phyloP scores from a whole-genome alignment of 75 land plant species.

The Picea sitchensis region DNA sequence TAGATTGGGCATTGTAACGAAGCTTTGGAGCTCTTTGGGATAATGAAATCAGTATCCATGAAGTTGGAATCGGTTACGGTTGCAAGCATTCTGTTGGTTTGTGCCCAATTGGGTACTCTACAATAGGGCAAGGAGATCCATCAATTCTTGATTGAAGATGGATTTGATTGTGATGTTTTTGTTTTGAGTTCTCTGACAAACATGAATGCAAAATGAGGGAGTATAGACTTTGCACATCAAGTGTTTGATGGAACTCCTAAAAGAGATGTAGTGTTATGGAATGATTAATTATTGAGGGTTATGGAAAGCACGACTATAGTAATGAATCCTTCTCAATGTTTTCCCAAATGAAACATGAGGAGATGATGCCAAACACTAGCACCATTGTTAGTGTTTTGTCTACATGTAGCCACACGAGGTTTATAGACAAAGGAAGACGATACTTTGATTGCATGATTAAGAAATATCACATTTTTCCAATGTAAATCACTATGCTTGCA shows the following conservation, averaged over 20 bases:
- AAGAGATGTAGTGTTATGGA: slow-evolving; percentile 57
- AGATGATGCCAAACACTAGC: slow-evolving; percentile 51
- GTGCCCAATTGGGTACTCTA: slow-evolving; percentile 32
- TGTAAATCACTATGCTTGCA: slow-evolving; percentile 55
- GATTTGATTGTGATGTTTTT: slow-evolving; percentile 37
- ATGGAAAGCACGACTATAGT: slow-evolving; percentile 71
- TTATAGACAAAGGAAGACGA: slow-evolving; percentile 45
- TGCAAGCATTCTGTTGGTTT: slow-evolving; percentile 56
- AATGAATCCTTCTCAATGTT: slow-evolving; percentile 48
- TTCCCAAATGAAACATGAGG: slow-evolving; percentile 30
- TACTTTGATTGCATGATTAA: slow-evolving; percentile 45
- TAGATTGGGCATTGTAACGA: slow-evolving; percentile 42
- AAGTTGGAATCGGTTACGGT: slow-evolving; percentile 48
- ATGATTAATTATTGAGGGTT: slow-evolving; percentile 53
- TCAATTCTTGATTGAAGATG: slow-evolving; percentile 37
- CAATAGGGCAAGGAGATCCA: slow-evolving; percentile 57
- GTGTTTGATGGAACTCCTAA: slow-evolving; percentile 31
- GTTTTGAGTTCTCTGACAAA: slow-evolving; percentile 50
- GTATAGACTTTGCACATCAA: slow-evolving; percentile 34
- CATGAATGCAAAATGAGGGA: slow-evolving; percentile 64
- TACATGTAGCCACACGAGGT: slow-evolving; percentile 55
- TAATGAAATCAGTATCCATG: slow-evolving; percentile 42
- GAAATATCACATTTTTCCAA: slow-evolving; percentile 33
- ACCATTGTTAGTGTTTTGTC: slow-evolving; percentile 50
- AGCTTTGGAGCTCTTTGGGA: slow-evolving; percentile 31